Evolutionary conservation across 441 rosid genomes (phyloP), one percentile per base, ranked within the genome.

Genomic region (Arabidopsis hybrid): DNA sequence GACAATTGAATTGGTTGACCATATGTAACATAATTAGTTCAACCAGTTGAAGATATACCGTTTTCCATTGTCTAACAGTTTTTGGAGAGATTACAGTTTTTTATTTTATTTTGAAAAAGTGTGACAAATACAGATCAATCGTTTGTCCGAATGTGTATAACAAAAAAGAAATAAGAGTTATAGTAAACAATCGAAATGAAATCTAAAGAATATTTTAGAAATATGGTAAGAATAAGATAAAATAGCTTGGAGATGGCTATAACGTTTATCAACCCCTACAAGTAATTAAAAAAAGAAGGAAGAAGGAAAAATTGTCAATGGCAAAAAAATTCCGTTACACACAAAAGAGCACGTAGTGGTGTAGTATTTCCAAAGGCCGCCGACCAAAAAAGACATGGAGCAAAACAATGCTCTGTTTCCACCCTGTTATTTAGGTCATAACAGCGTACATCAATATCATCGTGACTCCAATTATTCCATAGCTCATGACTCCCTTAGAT

Each of bases 331-430:
- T 0, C 5, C 18, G 18, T 8, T 47, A 47, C 21, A 34, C 32
- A 29, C 32, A 21, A 2, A 46, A 46, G 3, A 35, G 9, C 17
- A 58, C 8, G 10, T 57, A 18, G 35, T 58, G 42, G 16, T 8
- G 53, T 8, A 34, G 34, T 9, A 29, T 7, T 26, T 65, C 18
- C 53, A 49, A 74, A 67, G 53, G 45, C 4, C 53, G 6, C 32
- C 29, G 29, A 29, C 51, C 72, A 58, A 75, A 67, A 67, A 40
- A 10, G 2, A 6, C 10, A 61, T 69, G 5, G 59, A 75, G 18
- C 51, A 31, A 29, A 67, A 55, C 63, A 53, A 12, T 67, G 86
- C 88, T 83, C 86, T 83, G 86, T 85, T 85, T 85, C 88, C 79
- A 45, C 81, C 81, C 85, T 81, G 78, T 86, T 78, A 67, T 72